Percentiles rank a stretch among this genome's conserved stretches.
Conservation (phyloP, 257 asterid species). For the Capsicum pubescens region DNA sequence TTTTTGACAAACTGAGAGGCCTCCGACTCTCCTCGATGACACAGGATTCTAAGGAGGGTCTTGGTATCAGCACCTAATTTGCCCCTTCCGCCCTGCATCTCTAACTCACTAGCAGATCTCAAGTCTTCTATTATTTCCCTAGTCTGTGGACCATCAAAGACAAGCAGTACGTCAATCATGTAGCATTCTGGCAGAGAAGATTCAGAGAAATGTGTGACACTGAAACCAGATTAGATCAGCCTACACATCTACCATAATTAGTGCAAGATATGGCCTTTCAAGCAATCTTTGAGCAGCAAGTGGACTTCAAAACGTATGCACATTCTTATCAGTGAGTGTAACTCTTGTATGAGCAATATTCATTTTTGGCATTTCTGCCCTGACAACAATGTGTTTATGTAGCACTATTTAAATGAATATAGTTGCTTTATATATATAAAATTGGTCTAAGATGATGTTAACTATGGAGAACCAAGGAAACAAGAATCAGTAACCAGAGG, state of each 20-base stretch:
- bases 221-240: neutral
- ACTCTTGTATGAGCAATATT: constrained; percentile 6
- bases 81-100: constrained; percentile 79
- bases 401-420: neutral
- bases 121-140: constrained; percentile 88
- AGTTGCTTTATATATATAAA: neutral
- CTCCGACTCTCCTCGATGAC: constrained; percentile 90
- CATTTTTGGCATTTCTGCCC: neutral
- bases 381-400: neutral
- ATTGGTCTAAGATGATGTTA: neutral
- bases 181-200: neutral
- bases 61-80: constrained; percentile 80
- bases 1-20: constrained; percentile 97
- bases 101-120: constrained; percentile 78
- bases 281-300: neutral
- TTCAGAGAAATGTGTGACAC: neutral
- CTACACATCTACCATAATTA: neutral
- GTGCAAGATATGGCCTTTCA: neutral
- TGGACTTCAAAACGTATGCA: neutral
- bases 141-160: constrained; percentile 57
- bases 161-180: neutral
- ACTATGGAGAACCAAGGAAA: neutral
- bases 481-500: constrained; percentile 8
- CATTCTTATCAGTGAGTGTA: neutral
- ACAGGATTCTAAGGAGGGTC: constrained; percentile 76